Evolutionary conservation across 257 asterid species (phyloP).

Genomic region (Jacaranda copaia): DNA sequence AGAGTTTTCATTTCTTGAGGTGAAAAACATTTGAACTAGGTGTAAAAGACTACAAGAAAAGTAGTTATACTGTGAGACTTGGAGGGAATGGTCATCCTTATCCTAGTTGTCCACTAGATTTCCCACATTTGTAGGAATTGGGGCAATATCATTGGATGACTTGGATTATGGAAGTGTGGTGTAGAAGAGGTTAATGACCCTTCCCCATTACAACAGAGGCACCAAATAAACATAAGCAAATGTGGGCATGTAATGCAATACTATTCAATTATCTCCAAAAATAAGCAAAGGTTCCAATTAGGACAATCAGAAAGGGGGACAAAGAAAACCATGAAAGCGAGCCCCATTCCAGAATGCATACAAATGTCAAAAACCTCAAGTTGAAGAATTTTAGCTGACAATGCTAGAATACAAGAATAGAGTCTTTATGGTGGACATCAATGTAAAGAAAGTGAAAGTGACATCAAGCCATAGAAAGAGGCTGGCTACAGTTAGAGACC

Average conservation of each 20-base stretch:
- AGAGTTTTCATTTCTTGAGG: too few relatives aligned
- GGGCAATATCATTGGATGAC: neutral
- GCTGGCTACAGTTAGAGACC: neutral
- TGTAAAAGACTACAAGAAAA: neutral
- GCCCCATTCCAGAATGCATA: neutral
- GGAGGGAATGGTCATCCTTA: neutral
- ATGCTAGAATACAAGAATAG: neutral
- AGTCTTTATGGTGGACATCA: conserved; percentile 15
- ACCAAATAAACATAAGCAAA: too few relatives aligned
- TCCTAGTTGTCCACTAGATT: neutral
- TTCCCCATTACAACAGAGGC: too few relatives aligned
- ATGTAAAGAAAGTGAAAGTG: conserved; percentile 32
- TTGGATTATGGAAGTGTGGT: neutral
- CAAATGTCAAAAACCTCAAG: neutral
- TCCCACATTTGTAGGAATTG: neutral
- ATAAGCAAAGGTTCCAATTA: too few relatives aligned
- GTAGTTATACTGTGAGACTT: neutral
- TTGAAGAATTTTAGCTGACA: conserved; percentile 14
- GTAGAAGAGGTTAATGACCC: neutral
- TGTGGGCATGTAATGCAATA: neutral
- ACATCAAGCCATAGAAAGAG: neutral
- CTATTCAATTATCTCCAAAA: neutral
- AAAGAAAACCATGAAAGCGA: too few relatives aligned
- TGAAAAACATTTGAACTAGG: neutral
- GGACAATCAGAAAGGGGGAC: too few relatives aligned